Percentiles rank a stretch among this genome's conserved stretches.
Conservation (phyloP, 495 filamentous ascomycete genomes). For the Penicillium coprophilum region DNA sequence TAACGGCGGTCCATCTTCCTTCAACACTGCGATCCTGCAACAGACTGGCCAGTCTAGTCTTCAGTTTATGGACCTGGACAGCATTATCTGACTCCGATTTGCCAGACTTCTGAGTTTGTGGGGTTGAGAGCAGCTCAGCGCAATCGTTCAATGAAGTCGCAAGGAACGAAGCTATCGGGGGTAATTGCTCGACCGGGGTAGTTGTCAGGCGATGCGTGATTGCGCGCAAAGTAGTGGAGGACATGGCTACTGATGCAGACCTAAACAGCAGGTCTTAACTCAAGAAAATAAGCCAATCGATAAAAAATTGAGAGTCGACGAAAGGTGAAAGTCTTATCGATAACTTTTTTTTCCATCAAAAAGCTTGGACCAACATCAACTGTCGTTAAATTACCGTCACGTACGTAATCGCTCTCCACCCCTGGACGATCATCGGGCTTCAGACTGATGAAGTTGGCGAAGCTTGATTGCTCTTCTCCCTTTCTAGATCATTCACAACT, state of each 20-base stretch:
- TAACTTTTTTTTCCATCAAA: constrained; percentile 25
- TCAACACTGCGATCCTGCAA: constrained; percentile 68
- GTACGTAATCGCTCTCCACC: constrained; percentile 25
- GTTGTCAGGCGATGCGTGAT: constrained; percentile 67
- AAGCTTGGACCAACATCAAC: constrained; percentile 34
- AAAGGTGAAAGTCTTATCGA: constrained; percentile 17
- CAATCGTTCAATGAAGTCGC: constrained; percentile 62
- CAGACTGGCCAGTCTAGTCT: constrained; percentile 71
- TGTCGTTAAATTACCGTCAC: constrained; percentile 38
- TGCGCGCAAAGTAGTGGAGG: constrained; percentile 50
- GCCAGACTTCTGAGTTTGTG: constrained; percentile 45
- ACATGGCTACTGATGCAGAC: constrained; percentile 15
- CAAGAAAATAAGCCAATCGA: background rate
- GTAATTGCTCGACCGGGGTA: constrained; percentile 62
- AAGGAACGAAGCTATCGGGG: constrained; percentile 59
- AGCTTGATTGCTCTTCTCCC: constrained; percentile 16
- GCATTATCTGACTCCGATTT: constrained; percentile 59
- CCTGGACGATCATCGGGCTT: constrained; percentile 26
- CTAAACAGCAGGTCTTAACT: background rate
- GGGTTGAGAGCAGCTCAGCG: constrained; percentile 54
- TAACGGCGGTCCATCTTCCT: constrained; percentile 72
- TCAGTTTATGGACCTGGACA: constrained; percentile 71
- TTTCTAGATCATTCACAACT: constrained; percentile 19
- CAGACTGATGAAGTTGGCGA: constrained; percentile 10
- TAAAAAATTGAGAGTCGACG: constrained; percentile 8